Percentiles rank a stretch among this genome's conserved stretches.
Evolutionary conservation across 352 stramenopile species (phyloP).

Genomic region (Phytopythium vexans): DNA sequence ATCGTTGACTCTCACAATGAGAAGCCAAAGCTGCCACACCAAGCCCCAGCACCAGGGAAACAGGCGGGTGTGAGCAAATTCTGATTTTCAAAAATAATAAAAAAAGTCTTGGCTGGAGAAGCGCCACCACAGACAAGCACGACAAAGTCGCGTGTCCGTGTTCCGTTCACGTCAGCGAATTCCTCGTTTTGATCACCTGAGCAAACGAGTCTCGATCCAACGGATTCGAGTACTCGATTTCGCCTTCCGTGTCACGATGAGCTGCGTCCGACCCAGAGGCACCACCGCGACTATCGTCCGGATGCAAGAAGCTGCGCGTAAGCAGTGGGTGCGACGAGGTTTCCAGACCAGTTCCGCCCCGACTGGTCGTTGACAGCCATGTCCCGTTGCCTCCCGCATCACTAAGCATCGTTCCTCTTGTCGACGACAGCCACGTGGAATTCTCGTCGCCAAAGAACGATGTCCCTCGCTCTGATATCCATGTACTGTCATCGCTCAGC

Average conservation of each 20-base stretch:
- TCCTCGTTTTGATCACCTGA: slow-evolving; percentile 24
- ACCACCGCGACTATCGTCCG: too few species aligned
- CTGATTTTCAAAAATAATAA: too few species aligned
- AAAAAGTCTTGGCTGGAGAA: too few species aligned
- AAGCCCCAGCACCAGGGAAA: too few species aligned
- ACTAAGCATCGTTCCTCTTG: slow-evolving; percentile 31
- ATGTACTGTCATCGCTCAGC: slow-evolving; percentile 41
- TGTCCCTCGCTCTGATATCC: slow-evolving; percentile 39
- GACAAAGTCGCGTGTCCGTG: too few species aligned
- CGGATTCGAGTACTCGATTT: slow-evolving; percentile 16
- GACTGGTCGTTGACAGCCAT: slow-evolving; percentile 19
- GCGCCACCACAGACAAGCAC: too few species aligned
- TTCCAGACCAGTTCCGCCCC: too few species aligned
- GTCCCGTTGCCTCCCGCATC: slow-evolving; percentile 23
- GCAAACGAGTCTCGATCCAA: slow-evolving; percentile 29
- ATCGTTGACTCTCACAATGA: too few species aligned
- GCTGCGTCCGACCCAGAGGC: background rate
- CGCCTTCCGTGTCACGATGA: slow-evolving; percentile 1
- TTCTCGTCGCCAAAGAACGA: slow-evolving; percentile 39
- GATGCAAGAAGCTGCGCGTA: too few species aligned
- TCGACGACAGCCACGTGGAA: slow-evolving; percentile 35
- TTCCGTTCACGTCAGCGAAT: slow-evolving; percentile 14
- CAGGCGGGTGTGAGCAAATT: too few species aligned
- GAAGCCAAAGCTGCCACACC: too few species aligned
- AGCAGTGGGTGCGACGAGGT: too few species aligned